Evolutionary conservation across 2,329 filamentous ascomycete genomes (phyloP).

Genomic region (Chaetomiaceae sp.): DNA sequence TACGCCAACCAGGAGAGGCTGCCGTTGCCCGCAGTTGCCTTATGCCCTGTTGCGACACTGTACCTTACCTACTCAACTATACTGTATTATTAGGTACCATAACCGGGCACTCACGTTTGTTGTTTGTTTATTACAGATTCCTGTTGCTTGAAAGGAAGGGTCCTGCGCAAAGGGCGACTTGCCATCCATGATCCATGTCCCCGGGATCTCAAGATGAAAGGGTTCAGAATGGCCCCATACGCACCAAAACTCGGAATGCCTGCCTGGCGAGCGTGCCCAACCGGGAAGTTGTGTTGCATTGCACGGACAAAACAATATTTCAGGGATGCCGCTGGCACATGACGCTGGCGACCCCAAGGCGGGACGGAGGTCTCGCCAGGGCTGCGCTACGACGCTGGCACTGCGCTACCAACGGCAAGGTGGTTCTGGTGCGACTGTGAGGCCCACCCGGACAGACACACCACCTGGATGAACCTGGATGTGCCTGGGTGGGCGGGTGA

Average conservation of each 20-base stretch:
- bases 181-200: too few species aligned
- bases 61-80: too few species aligned
- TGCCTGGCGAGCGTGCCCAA: not conserved
- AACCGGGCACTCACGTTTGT: too few species aligned
- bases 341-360: not conserved
- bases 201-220: not conserved
- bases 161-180: constrained; percentile 6
- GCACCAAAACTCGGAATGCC: not conserved
- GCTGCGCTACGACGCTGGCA: constrained; percentile 5
- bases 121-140: too few species aligned
- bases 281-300: constrained; percentile 12
- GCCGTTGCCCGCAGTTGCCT: too few species aligned
- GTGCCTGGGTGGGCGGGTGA: too few species aligned
- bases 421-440: not conserved
- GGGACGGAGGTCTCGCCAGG: constrained; percentile 8
- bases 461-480: not conserved
- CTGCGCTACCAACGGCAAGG: not conserved
- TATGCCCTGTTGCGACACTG: too few species aligned
- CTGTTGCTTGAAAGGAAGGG: too few species aligned
- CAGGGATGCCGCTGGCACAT: constrained; percentile 4
- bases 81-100: too few species aligned
- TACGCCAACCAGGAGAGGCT: too few species aligned
- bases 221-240: not conserved
- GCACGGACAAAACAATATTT: not conserved
- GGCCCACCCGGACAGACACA: too few species aligned